Conservation (phyloP, 192 early-diverging fungal species). For the Phycomyces nitens region DNA sequence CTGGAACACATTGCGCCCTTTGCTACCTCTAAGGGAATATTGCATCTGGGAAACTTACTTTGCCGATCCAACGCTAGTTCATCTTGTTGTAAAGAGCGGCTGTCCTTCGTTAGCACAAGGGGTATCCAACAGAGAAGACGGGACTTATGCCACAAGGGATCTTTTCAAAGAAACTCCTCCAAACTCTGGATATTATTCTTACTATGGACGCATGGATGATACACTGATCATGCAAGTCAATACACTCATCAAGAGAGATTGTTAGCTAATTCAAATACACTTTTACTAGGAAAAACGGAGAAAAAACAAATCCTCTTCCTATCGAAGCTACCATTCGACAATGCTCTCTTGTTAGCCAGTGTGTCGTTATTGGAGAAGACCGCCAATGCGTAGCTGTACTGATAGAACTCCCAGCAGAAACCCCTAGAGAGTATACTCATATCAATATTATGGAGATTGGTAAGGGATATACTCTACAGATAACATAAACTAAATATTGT, state of each 20-base stretch:
- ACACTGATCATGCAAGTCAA: constrained; percentile 1
- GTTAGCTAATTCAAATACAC: neutral
- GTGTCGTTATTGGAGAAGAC: constrained; percentile 16
- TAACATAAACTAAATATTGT: too few species aligned
- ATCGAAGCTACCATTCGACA: constrained; percentile 20
- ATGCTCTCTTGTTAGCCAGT: constrained; percentile 14
- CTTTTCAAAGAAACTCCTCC: constrained; percentile 6
- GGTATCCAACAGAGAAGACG: constrained; percentile 4
- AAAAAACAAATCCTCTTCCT: constrained; percentile 35
- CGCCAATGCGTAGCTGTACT: constrained; percentile 12
- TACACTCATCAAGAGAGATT: too few species aligned
- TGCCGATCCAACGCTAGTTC: neutral
- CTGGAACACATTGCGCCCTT: neutral
- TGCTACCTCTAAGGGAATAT: neutral
- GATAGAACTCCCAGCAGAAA: neutral
- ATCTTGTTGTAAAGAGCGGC: neutral
- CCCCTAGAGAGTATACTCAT: neutral
- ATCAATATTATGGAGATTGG: neutral
- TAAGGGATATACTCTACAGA: too few species aligned
- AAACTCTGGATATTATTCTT: constrained; percentile 7
- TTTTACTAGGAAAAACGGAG: constrained; percentile 25
- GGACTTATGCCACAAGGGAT: constrained; percentile 16
- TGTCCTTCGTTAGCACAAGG: constrained; percentile 12
- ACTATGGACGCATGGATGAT: constrained; percentile 25
- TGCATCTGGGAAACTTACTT: neutral